phyloP scores from a whole-genome alignment of 202 grass and related monocot species.

The Digitaria exilis region DNA sequence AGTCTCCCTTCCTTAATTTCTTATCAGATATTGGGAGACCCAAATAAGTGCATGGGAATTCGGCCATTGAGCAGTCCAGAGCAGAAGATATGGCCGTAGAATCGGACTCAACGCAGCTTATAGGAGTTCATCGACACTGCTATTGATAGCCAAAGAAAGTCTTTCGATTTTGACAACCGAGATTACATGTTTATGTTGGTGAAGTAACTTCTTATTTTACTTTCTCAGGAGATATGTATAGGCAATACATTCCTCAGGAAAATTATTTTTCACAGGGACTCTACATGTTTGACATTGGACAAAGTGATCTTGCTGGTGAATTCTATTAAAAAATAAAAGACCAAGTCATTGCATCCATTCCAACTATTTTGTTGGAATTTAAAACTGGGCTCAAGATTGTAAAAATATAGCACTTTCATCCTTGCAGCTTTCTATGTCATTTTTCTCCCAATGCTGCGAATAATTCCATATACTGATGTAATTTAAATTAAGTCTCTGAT shows the following conservation, averaged over 20 bases:
- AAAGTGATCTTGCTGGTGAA: conserved; percentile 91
- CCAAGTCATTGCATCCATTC: conserved; percentile 84
- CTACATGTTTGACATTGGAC: conserved; percentile 97
- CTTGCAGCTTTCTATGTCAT: neutral
- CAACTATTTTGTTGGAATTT: conserved; percentile 86
- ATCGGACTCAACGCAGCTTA: too few relatives aligned
- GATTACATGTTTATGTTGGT: conserved; percentile 8
- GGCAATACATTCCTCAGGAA: conserved; percentile 73
- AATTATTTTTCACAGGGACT: conserved; percentile 78
- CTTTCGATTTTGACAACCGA: conserved; percentile 10
- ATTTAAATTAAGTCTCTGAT: neutral
- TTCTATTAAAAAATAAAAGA: conserved; percentile 93
- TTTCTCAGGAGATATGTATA: too few relatives aligned
- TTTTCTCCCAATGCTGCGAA: neutral
- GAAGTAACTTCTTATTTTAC: conserved; percentile 15
- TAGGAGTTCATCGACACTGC: neutral
- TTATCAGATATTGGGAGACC: too few relatives aligned
- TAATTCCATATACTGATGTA: neutral
- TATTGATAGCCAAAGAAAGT: conserved; percentile 4
- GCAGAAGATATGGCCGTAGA: conserved; percentile 10
- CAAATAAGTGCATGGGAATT: too few relatives aligned
- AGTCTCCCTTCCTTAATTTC: too few relatives aligned
- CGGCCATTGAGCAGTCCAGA: too few relatives aligned
- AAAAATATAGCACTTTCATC: conserved; percentile 5
- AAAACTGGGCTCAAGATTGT: conserved; percentile 90